Evolutionary conservation across 106 monocot species (phyloP).

Genomic region (Dendrobium officinale): DNA sequence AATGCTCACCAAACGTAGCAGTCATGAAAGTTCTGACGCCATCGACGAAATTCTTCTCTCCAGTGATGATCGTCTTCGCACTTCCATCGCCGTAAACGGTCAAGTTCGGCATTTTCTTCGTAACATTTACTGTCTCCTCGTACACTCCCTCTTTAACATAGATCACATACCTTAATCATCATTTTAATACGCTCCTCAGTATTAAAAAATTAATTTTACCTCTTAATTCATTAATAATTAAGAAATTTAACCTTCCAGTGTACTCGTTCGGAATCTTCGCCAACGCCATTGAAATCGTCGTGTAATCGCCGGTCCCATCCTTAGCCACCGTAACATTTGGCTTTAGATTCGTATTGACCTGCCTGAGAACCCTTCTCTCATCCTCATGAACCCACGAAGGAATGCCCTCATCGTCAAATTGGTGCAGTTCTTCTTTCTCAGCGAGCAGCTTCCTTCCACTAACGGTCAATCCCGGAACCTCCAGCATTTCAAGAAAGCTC

Average conservation of each 20-base stretch:
- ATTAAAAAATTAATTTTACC: neutral
- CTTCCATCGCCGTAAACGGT: conserved; percentile 14
- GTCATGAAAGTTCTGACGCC: conserved; percentile 19
- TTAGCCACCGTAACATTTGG: conserved; percentile 51
- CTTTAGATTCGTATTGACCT: neutral
- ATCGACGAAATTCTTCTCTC: conserved; percentile 18
- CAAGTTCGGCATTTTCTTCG: conserved; percentile 11
- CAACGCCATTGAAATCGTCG: conserved; percentile 38
- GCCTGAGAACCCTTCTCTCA: conserved; percentile 27
- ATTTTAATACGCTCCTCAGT: neutral
- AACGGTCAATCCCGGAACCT: neutral
- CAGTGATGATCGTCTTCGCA: conserved; percentile 7
- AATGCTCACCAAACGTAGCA: conserved; percentile 5
- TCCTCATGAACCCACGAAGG: conserved; percentile 32
- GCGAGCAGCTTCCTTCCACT: neutral
- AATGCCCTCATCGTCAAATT: conserved; percentile 8
- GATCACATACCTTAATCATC: conserved; percentile 13
- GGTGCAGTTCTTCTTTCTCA: too few relatives aligned
- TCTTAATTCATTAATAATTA: too few relatives aligned
- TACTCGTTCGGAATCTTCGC: conserved; percentile 18
- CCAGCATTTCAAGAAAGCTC: neutral
- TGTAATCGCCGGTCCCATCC: conserved; percentile 44
- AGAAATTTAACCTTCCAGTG: conserved; percentile 24
- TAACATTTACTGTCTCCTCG: conserved; percentile 11
- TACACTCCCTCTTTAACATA: conserved; percentile 19